A percentile compares a stretch with the other conserved stretches of the same genome.
Conservation (phyloP, 805 yeast genomes). For the Ogataea allantospora region DNA sequence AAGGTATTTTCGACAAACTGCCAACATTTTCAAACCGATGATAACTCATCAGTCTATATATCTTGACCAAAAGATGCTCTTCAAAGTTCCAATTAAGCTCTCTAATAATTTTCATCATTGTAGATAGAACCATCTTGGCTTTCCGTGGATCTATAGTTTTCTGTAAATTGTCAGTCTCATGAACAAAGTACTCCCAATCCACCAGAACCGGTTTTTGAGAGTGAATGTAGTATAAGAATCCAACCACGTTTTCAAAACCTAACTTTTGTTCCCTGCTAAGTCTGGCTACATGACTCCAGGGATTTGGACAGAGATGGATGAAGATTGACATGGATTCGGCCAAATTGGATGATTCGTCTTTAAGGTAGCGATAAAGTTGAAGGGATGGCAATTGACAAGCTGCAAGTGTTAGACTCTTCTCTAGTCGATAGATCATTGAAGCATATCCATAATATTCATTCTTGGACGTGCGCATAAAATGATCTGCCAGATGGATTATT, state of each 20-base stretch:
- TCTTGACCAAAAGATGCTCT: slow-evolving; percentile 29
- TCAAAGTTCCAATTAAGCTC: slow-evolving; percentile 32
- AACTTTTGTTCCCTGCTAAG: slow-evolving; percentile 13
- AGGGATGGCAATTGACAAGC: slow-evolving; percentile 21
- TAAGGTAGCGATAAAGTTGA: slow-evolving; percentile 16
- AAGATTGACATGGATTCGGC: slow-evolving; percentile 28
- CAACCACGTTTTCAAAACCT: slow-evolving; percentile 20
- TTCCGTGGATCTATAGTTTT: neutral
- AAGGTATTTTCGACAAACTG: neutral
- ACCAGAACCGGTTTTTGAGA: slow-evolving; percentile 23
- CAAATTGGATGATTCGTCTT: slow-evolving; percentile 7
- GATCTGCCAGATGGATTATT: slow-evolving; percentile 18
- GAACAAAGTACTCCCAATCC: slow-evolving; percentile 33
- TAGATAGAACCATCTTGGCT: slow-evolving; percentile 20
- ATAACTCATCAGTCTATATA: slow-evolving; percentile 28
- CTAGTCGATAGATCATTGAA: slow-evolving; percentile 3
- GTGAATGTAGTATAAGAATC: slow-evolving; percentile 28
- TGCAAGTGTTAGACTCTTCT: slow-evolving; percentile 16
- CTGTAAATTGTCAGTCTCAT: slow-evolving; percentile 20
- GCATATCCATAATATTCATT: slow-evolving; percentile 2
- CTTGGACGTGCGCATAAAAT: slow-evolving; percentile 7
- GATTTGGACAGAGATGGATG: slow-evolving; percentile 20
- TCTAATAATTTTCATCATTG: slow-evolving; percentile 21
- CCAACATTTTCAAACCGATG: slow-evolving; percentile 31
- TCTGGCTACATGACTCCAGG: slow-evolving; percentile 27